These are phyloP conservation scores for Ascochyta clinopodiicola DNA, from an alignment of 2,329 filamentous ascomycete species.

Conservation along the genomic window DNA sequence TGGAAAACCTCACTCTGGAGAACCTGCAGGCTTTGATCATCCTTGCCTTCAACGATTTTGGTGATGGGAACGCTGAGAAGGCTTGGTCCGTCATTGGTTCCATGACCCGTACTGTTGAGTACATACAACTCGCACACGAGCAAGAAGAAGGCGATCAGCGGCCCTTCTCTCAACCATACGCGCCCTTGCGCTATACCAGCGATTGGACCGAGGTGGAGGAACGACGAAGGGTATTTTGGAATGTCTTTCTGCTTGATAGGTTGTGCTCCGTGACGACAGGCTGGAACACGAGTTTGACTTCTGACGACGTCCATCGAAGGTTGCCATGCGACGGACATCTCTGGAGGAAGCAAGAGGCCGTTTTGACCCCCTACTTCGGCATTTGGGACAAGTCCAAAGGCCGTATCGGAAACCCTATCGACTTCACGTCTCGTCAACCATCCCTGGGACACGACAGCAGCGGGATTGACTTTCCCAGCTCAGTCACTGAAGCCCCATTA, in stretches of 20 bases:
- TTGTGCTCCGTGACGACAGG: constrained; percentile 27
- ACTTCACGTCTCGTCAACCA: constrained; percentile 16
- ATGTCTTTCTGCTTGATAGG: constrained; percentile 26
- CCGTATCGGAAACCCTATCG: constrained; percentile 25
- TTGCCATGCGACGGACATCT: constrained; percentile 28
- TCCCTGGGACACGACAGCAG: constrained; percentile 1
- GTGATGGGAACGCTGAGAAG: constrained; percentile 20
- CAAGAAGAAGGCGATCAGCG: constrained; percentile 20
- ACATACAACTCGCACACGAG: constrained; percentile 25
- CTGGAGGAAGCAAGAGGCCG: constrained; percentile 26
- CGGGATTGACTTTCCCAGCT: not conserved
- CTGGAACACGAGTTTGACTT: constrained; percentile 30
- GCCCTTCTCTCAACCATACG: constrained; percentile 21
- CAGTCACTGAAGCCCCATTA: not conserved
- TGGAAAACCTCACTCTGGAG: constrained; percentile 19
- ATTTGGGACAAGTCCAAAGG: constrained; percentile 32
- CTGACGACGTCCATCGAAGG: constrained; percentile 26
- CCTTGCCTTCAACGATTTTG: constrained; percentile 25
- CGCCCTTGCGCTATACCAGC: constrained; percentile 7
- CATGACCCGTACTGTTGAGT: constrained; percentile 26
- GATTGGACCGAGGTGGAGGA: constrained; percentile 30
- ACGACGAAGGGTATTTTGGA: constrained; percentile 28
- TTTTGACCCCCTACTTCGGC: constrained; percentile 27
- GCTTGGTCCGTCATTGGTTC: constrained; percentile 27
- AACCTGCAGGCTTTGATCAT: constrained; percentile 23